Evolutionary conservation across 139 green algal species (phyloP).

Genomic region (Coelastrella sp.): DNA sequence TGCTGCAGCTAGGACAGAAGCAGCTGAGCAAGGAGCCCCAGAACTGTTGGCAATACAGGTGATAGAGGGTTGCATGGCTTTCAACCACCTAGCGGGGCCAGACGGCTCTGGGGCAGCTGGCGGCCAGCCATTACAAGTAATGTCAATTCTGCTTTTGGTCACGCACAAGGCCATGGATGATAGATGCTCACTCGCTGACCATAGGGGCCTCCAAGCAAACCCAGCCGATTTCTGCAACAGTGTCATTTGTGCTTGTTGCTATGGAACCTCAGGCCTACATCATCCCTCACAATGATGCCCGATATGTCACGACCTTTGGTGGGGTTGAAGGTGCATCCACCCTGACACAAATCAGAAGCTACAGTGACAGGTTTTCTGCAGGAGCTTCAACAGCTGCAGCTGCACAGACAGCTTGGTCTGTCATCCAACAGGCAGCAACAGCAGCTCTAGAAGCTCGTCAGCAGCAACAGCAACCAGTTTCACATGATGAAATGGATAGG

Average conservation of each 20-base stretch:
- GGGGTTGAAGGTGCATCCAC: conserved; percentile 26
- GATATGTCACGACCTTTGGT: conserved; percentile 23
- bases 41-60: conserved; percentile 22
- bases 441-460: neutral
- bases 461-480: neutral
- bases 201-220: neutral
- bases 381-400: neutral
- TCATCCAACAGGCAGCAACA: conserved; percentile 29
- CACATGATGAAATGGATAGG: neutral
- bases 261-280: conserved; percentile 4
- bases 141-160: neutral
- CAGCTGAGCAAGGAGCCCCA: neutral
- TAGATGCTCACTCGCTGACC: too few species aligned
- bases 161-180: neutral
- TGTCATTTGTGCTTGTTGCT: neutral
- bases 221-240: neutral
- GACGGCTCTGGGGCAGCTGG: neutral
- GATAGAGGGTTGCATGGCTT: neutral
- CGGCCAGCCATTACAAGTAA: neutral
- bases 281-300: neutral
- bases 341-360: neutral
- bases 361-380: conserved; percentile 17
- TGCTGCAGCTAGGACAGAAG: neutral
- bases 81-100: neutral
- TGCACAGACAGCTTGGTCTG: neutral